phyloP scores from a whole-genome alignment of 192 early-diverging fungal species.

The Backusella australiensis region DNA sequence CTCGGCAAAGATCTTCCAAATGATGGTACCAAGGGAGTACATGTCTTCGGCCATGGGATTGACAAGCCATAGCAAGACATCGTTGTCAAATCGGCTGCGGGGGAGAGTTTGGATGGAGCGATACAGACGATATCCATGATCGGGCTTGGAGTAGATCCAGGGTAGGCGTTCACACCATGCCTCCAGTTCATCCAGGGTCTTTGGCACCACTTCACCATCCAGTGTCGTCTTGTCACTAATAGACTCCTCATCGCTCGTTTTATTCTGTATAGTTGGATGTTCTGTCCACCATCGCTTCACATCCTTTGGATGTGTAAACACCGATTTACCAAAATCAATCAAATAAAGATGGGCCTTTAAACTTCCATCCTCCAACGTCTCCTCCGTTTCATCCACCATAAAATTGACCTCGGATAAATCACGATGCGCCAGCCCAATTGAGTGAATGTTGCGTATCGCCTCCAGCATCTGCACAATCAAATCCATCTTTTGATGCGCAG shows the following conservation, averaged over 20 bases:
- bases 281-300: constrained; percentile 43
- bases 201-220: constrained; percentile 27
- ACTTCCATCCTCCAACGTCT: constrained; percentile 46
- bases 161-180: constrained; percentile 39
- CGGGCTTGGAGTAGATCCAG: constrained; percentile 45
- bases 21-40: constrained; percentile 52
- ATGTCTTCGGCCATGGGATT: constrained; percentile 54
- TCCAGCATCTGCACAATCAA: constrained; percentile 50
- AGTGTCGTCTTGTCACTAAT: background rate
- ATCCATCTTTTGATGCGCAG: constrained; percentile 51
- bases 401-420: constrained; percentile 63
- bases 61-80: constrained; percentile 36
- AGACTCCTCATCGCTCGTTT: background rate
- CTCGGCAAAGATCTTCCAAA: constrained; percentile 59
- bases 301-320: constrained; percentile 45
- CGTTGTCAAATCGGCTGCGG: constrained; percentile 43
- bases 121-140: constrained; percentile 58
- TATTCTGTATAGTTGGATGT: background rate
- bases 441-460: constrained; percentile 49
- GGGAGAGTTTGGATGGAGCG: constrained; percentile 56
- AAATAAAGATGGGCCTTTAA: constrained; percentile 40
- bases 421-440: constrained; percentile 52
- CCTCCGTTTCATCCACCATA: constrained; percentile 49
- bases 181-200: constrained; percentile 43
- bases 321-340: constrained; percentile 63